Percentiles rank a stretch among this genome's conserved stretches.
Conservation (phyloP, 768 basidiomycete genomes). For the Mrakia blollopis region DNA sequence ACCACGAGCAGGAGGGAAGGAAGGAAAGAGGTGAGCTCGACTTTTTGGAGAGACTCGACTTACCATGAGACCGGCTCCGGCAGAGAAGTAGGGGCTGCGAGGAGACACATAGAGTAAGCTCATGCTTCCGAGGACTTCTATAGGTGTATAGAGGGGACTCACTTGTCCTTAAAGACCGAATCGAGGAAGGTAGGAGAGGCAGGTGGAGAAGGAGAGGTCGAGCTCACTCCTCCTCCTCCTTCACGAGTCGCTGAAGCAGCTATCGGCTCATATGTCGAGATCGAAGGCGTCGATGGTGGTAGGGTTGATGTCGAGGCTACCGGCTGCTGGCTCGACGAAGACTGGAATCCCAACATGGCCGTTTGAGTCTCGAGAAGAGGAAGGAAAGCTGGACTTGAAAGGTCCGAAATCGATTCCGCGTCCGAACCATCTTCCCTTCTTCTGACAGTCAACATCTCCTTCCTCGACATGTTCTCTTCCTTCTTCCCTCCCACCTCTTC, state of each 20-base stretch:
- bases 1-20: not conserved
- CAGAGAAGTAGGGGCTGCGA: constrained; percentile 88
- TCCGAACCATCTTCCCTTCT: not conserved
- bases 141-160: not conserved
- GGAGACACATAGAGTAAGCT: not conserved
- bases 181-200: constrained; percentile 4
- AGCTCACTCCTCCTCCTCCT: not conserved
- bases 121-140: too few relatives aligned
- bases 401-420: too few relatives aligned
- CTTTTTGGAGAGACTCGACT: constrained; percentile 35
- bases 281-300: not conserved
- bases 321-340: not conserved
- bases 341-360: constrained; percentile 1
- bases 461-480: not conserved
- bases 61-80: constrained; percentile 97
- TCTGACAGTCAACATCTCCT: constrained; percentile 3
- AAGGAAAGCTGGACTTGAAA: not conserved
- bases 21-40: constrained; percentile 11
- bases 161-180: constrained; percentile 10
- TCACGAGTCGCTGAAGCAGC: not conserved
- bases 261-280: not conserved
- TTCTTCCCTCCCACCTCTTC: not conserved
- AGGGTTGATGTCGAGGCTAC: not conserved
- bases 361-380: not conserved
- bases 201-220: not conserved